Evolutionary conservation across 805 yeast species (phyloP), one percentile per base, ranked within the genome.

Genomic region (Scheffersomyces lignosus): DNA sequence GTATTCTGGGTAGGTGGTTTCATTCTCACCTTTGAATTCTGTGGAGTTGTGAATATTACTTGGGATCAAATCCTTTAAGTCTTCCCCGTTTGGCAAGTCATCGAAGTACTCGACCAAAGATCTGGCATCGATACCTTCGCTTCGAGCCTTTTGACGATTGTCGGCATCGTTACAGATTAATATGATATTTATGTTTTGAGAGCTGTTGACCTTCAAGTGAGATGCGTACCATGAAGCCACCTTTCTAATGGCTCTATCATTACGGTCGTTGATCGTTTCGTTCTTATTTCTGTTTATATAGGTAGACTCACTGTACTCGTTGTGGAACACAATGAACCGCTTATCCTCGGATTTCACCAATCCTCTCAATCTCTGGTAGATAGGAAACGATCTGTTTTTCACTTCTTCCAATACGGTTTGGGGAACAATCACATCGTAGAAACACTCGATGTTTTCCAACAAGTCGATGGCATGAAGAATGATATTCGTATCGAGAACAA

Each of bases 361-460:
- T 2, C 85, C 77, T 52, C 97, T 75, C 32, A 91, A 62, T 56
- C 99, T 75, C 51, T 86, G 80, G 58, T 90, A 93, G 14, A 91
- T 81, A 3, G 99, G 96, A 53, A 81, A 78, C 34, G 96, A 87
- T 53, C 83, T 73, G 56, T 88, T 88, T 46, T 87, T 78, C 7
- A 91, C 96, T 60, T 93, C 98, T 49, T 95, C 97, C 24, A 93
- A 69, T 2, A 88, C 97, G 5, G 95, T 85, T 58, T 93, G 99
- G 1, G 98, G 96, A n/a, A 93, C 68, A 38, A 93, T 83, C 13
- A 90, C 96, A 62, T 93, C 98, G 52, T 75, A 83, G 54, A 93
- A 87, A 36, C 86, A 83, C 20, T 76, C 73, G 15, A 72, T 71
- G 51, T 80, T 82, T 60, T 93, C 99, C 38, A 93, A 65, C 41